phyloP scores from a whole-genome alignment of 306 rosid species.

The Macrotyloma uniflorum region DNA sequence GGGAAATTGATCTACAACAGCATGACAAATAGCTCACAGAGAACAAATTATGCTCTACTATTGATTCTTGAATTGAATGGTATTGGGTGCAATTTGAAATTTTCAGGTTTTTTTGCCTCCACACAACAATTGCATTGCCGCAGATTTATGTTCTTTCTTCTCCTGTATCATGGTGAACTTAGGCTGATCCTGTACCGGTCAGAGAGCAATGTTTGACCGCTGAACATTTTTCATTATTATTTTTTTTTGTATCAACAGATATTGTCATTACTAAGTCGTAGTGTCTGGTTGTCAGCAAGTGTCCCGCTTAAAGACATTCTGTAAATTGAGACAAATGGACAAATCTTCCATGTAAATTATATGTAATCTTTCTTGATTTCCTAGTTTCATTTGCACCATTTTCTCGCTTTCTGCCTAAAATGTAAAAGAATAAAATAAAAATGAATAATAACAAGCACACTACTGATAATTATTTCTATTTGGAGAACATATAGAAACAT shows the following conservation, averaged over 20 bases:
- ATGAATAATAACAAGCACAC: no score
- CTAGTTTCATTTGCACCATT: neutral
- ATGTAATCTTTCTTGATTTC: neutral
- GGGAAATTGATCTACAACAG: constrained; percentile 84
- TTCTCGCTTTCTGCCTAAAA: neutral
- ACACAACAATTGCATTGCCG: constrained; percentile 3
- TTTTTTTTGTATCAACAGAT: neutral
- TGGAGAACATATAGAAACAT: no score
- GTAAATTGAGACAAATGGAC: constrained; percentile 34
- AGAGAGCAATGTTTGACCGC: constrained; percentile 32
- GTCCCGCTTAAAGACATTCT: constrained; percentile 14
- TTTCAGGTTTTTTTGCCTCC: constrained; percentile 14
- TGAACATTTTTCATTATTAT: constrained; percentile 13
- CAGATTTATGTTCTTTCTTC: constrained; percentile 13
- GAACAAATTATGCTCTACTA: constrained; percentile 17
- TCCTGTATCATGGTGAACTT: constrained; percentile 16
- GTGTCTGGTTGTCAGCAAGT: constrained; percentile 23
- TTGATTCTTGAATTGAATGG: constrained; percentile 21
- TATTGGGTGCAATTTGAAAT: constrained; percentile 10
- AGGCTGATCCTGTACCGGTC: constrained; percentile 11
- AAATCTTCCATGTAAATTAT: constrained; percentile 37
- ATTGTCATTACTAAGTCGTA: neutral
- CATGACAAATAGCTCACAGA: constrained; percentile 54
- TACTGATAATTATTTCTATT: no score
- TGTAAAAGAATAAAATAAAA: no score